A percentile compares a stretch with the other conserved stretches of the same genome.
Evolutionary conservation across 1,139 yeast species (phyloP).

Genomic region (Candida dubliniensis): DNA sequence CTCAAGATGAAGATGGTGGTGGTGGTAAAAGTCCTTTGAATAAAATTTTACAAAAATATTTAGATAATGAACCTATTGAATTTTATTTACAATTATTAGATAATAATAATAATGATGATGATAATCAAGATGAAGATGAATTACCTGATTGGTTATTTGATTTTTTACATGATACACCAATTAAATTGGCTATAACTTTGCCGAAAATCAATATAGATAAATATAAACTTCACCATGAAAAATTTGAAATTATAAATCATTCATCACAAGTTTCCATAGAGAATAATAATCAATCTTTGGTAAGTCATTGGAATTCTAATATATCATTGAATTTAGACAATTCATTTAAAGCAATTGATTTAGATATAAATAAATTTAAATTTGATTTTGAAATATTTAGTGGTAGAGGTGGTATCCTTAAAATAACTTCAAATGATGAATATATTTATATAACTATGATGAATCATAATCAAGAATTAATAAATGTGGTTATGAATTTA

Average conservation of each 20-base stretch:
- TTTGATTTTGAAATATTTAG: slow-evolving; percentile 14
- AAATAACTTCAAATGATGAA: slow-evolving; percentile 16
- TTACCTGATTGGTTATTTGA: slow-evolving; percentile 30
- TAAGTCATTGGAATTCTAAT: slow-evolving; percentile 8
- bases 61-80: slow-evolving; percentile 22
- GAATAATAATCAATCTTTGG: slow-evolving; percentile 13
- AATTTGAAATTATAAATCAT: slow-evolving; percentile 3
- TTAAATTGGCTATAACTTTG: slow-evolving; percentile 10
- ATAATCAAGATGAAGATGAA: slow-evolving; percentile 14
- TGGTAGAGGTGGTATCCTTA: slow-evolving; percentile 7
- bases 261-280: slow-evolving; percentile 14
- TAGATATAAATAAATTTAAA: slow-evolving; percentile 19
- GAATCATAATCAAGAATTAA: background rate
- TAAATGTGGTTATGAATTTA: slow-evolving; percentile 1
- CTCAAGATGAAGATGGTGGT: slow-evolving; percentile 1
- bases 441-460: slow-evolving; percentile 13
- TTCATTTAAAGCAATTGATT: slow-evolving; percentile 12
- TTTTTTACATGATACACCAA: slow-evolving; percentile 14
- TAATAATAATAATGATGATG: too few relatives aligned
- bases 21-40: slow-evolving; percentile 26
- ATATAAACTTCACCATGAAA: background rate
- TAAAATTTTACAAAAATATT: slow-evolving; percentile 20
- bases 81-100: slow-evolving; percentile 20
- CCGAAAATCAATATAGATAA: slow-evolving; percentile 7
- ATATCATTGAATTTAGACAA: slow-evolving; percentile 5